Conservation (phyloP, 345 rosid species). For the Geranium rotundifolium region DNA sequence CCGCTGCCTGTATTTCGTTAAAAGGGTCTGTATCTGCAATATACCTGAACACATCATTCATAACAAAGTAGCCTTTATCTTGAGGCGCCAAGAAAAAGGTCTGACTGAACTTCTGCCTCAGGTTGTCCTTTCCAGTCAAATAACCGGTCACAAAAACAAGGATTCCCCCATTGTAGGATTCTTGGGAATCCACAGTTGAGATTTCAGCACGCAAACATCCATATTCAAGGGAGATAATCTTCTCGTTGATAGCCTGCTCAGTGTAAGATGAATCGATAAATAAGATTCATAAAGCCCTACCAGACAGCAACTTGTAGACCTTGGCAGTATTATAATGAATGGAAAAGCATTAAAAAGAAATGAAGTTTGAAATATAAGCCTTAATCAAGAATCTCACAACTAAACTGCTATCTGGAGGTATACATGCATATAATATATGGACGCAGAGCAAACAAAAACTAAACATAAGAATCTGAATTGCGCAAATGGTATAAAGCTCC, state of each 20-base stretch:
- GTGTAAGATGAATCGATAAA: neutral
- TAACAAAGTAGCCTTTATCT: slow-evolving; percentile 84
- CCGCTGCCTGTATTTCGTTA: slow-evolving; percentile 10
- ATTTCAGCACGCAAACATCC: slow-evolving; percentile 52
- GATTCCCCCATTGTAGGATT: slow-evolving; percentile 55
- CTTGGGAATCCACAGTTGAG: slow-evolving; percentile 67
- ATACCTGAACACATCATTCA: slow-evolving; percentile 77
- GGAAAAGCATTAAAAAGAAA: too few species aligned
- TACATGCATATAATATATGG: too few species aligned
- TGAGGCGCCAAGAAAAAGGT: slow-evolving; percentile 90
- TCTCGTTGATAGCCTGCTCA: slow-evolving; percentile 66
- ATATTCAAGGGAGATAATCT: slow-evolving; percentile 54
- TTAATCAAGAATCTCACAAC: too few species aligned
- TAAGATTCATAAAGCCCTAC: neutral
- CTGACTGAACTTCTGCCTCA: slow-evolving; percentile 60
- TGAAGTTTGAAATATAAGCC: too few species aligned
- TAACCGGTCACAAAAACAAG: slow-evolving; percentile 75
- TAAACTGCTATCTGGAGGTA: too few species aligned
- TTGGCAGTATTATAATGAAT: neutral
- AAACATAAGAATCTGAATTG: too few species aligned
- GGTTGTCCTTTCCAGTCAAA: slow-evolving; percentile 46
- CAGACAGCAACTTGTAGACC: neutral
- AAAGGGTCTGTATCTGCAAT: slow-evolving; percentile 33
- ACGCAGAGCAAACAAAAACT: too few species aligned
- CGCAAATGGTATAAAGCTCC: too few species aligned